Evolutionary conservation across 148 eudicot genomes (phyloP), one percentile per base, ranked within the genome.

Genomic region (Rhododendron henanense): DNA sequence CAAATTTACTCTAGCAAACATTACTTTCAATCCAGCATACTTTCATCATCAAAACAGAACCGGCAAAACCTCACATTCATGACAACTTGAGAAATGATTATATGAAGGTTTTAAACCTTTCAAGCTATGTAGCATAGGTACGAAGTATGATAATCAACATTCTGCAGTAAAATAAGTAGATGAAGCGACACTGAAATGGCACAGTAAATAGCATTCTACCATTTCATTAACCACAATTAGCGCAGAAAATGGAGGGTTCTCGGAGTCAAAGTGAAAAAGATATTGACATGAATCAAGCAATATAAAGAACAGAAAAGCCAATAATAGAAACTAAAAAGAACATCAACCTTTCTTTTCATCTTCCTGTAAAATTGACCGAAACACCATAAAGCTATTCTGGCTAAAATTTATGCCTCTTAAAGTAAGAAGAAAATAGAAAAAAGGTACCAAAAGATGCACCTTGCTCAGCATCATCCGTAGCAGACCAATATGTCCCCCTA

Each of bases 301-400:
- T 28, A 5, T 48, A 35, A 73, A 33, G 85, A 33, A 71, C 10
- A 47, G 50, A 76, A 25, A 39, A 15, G n/a, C 44, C 59, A 18
- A 81, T 25, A 33, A n/a, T 4, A 71, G 55, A 74, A 57, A 85
- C 82, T 83, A 85, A 48, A 81, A 85, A 35, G 85, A 84, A 83
- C 89, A 81, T 57, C 82, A 31, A n/a, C n/a, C 14, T 25, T 79
- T 84, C 76, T 67, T 45, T 85, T 84, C 81, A 78, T 82, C 83
- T 85, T 55, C 50, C 87, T 82, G 81, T 87, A 83, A 87, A 86
- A 69, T 85, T 75, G 85, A 84, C 87, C 76, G 83, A 67, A 80
- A 86, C 69, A 87, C 44, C 85, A 76, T 44, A 67, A 85, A 53
- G 33, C 83, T 80, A 81, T 83, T 53, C 15, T 31, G 37, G 85